These are phyloP conservation scores for Trichoderma brevicompactum DNA, from an alignment of 2,329 filamentous ascomycete species.

Conservation along the genomic window DNA sequence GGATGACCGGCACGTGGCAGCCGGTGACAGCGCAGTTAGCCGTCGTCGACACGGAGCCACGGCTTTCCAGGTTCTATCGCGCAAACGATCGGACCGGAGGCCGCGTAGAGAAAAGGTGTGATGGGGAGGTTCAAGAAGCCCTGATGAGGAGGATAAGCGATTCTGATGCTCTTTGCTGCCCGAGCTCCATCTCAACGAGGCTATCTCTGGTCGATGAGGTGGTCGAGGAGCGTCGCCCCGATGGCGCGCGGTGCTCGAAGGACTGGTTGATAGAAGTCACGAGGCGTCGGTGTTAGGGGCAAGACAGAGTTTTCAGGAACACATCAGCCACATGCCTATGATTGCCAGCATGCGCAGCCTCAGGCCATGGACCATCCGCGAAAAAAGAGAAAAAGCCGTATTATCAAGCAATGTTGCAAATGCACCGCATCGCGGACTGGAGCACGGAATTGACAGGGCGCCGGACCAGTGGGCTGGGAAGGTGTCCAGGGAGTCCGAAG, in stretches of 20 bases:
- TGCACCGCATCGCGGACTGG: slow-evolving; percentile 25
- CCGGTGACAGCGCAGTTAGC: slow-evolving; percentile 34
- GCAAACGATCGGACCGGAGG: slow-evolving; percentile 17
- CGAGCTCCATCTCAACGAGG: slow-evolving; percentile 31
- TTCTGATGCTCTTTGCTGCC: slow-evolving; percentile 25
- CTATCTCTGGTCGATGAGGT: slow-evolving; percentile 14
- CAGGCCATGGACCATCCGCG: slow-evolving; percentile 18
- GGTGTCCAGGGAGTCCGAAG: slow-evolving; percentile 27
- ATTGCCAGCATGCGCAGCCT: slow-evolving; percentile 22
- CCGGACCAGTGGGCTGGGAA: slow-evolving; percentile 22
- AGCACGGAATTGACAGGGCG: slow-evolving; percentile 22
- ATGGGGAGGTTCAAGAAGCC: slow-evolving; percentile 7
- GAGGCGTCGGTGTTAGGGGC: slow-evolving; percentile 9
- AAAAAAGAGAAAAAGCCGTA: neutral
- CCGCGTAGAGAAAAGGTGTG: neutral
- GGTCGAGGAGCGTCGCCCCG: slow-evolving; percentile 24
- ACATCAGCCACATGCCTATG: slow-evolving; percentile 18
- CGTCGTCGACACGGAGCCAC: slow-evolving; percentile 33
- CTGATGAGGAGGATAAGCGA: slow-evolving; percentile 1
- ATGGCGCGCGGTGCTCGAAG: slow-evolving; percentile 28
- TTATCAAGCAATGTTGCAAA: slow-evolving; percentile 21
- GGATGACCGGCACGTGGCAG: slow-evolving; percentile 37
- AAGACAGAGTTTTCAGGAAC: neutral
- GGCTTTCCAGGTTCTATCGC: slow-evolving; percentile 26
- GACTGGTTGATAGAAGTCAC: slow-evolving; percentile 4